Conservation (phyloP, 106 monocot genomes). For the Vanilla planifolia region DNA sequence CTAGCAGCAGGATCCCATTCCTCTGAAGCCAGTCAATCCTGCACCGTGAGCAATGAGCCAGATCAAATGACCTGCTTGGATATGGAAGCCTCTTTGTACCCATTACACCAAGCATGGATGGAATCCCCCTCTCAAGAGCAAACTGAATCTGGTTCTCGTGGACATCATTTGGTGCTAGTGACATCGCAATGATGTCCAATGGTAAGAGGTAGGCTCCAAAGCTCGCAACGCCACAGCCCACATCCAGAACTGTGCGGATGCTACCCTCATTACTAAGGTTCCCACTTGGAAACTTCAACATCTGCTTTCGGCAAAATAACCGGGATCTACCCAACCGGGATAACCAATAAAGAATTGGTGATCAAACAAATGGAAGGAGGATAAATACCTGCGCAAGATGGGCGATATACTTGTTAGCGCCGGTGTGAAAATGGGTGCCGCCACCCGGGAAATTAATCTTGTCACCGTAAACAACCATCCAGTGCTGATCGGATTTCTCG, state of each 20-base stretch:
- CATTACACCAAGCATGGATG: constrained; percentile 66
- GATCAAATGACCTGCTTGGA: constrained; percentile 76
- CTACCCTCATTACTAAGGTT: constrained; percentile 68
- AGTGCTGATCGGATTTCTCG: constrained; percentile 84
- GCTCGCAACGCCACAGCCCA: constrained; percentile 91
- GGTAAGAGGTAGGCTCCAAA: constrained; percentile 83
- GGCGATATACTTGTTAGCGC: constrained; percentile 77
- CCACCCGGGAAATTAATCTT: constrained; percentile 88
- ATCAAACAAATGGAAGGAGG: background rate
- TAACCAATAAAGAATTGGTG: background rate
- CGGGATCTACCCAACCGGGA: background rate
- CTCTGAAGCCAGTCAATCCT: constrained; percentile 95
- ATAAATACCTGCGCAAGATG: constrained; percentile 51
- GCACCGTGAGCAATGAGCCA: constrained; percentile 89
- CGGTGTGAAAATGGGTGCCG: constrained; percentile 74
- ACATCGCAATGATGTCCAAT: constrained; percentile 68
- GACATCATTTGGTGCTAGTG: constrained; percentile 88
- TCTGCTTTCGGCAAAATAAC: constrained; percentile 25
- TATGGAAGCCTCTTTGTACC: constrained; percentile 82
- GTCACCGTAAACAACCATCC: constrained; percentile 83
- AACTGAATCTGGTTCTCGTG: constrained; percentile 97
- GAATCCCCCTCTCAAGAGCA: constrained; percentile 88
- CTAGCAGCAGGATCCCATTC: constrained; percentile 71
- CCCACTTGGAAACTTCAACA: constrained; percentile 67
- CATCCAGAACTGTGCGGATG: constrained; percentile 73